Conservation (phyloP, 345 rosid species). For the Murraya koenigii region DNA sequence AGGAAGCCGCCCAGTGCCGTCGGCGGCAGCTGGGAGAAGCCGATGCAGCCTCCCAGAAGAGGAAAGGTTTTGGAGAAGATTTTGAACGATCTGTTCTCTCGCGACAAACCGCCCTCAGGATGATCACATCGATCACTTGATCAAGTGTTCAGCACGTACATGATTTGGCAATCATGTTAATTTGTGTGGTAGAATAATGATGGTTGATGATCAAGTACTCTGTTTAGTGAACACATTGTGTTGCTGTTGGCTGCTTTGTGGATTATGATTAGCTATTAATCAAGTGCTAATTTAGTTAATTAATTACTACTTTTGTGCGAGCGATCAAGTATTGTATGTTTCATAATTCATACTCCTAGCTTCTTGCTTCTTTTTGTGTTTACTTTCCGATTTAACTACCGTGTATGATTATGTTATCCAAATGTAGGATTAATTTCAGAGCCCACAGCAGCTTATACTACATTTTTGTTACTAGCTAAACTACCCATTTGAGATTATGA, state of each 20-base stretch:
- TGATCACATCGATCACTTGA: not conserved
- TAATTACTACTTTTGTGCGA: not conserved
- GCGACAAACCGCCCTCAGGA: not conserved
- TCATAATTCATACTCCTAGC: not conserved
- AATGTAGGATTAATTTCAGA: not conserved
- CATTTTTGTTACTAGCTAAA: not conserved
- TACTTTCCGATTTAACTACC: too few species aligned
- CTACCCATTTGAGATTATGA: not conserved
- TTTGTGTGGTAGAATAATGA: not conserved
- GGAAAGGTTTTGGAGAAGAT: not conserved
- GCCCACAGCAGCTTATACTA: not conserved
- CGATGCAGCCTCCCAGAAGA: slow-evolving; percentile 5
- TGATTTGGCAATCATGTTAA: not conserved
- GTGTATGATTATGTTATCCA: not conserved
- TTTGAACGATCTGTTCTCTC: not conserved
- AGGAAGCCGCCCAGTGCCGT: not conserved
- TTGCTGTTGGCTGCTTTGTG: not conserved
- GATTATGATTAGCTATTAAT: not conserved
- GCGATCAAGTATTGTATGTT: not conserved
- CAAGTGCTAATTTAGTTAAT: not conserved
- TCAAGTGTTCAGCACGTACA: not conserved
- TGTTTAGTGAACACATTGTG: not conserved
- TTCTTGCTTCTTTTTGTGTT: not conserved
- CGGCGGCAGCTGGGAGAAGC: not conserved
- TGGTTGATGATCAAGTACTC: not conserved